These are phyloP conservation scores for Gremmenia infestans DNA, from an alignment of 2,329 filamentous ascomycete genomes.

Conservation along the genomic window DNA sequence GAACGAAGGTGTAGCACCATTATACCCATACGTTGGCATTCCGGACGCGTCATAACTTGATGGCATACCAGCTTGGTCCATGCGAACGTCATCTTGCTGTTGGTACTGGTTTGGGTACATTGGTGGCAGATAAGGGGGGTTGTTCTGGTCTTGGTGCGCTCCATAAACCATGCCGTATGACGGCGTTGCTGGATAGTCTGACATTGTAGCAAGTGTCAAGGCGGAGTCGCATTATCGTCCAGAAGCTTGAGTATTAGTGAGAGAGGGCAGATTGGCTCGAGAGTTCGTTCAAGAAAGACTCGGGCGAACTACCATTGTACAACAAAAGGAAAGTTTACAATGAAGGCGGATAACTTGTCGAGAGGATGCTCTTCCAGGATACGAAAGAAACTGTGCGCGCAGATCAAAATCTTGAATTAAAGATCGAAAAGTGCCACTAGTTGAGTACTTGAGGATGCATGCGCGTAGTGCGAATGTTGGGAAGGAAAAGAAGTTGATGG, in stretches of 20 bases:
- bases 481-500: neutral
- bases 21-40: constrained; percentile 27
- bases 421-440: constrained; percentile 3
- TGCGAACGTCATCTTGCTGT: constrained; percentile 20
- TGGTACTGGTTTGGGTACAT: constrained; percentile 23
- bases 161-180: constrained; percentile 35
- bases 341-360: constrained; percentile 1
- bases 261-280: constrained; percentile 7
- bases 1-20: constrained; percentile 24
- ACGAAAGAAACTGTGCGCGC: constrained; percentile 3
- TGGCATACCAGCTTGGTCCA: constrained; percentile 19
- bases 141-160: constrained; percentile 19
- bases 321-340: constrained; percentile 21
- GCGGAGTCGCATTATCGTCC: constrained; percentile 16
- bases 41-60: constrained; percentile 21
- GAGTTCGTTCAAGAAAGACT: constrained; percentile 17
- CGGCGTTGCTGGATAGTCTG: constrained; percentile 41
- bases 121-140: constrained; percentile 25
- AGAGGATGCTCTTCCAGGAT: neutral
- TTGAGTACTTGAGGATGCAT: neutral
- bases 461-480: constrained; percentile 2
- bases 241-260: constrained; percentile 12
- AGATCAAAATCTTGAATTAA: constrained; percentile 7
- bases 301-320: constrained; percentile 17
- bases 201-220: constrained; percentile 34